Percentiles rank a stretch among this genome's conserved stretches.
Conservation (phyloP, 2,329 filamentous ascomycete genomes). For the Aspergillus bombycis region DNA sequence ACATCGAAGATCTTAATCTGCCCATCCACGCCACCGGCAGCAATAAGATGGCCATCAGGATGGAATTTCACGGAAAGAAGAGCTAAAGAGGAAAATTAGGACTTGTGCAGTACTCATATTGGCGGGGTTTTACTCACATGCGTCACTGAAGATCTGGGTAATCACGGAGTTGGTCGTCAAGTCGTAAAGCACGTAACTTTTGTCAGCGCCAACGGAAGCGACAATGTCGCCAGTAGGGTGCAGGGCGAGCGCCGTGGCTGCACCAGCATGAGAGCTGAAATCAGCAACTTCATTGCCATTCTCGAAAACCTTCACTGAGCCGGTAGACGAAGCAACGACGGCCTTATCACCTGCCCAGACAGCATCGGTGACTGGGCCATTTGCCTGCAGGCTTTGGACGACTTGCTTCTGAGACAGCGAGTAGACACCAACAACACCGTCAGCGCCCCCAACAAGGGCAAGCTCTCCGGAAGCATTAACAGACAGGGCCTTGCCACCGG, state of each 20-base stretch:
- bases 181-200: conserved; percentile 91
- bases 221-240: conserved; percentile 84
- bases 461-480: conserved; percentile 65
- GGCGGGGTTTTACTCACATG: conserved; percentile 59
- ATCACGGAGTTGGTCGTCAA: conserved; percentile 68
- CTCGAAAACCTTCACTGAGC: conserved; percentile 79
- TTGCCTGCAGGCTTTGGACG: conserved; percentile 65
- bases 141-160: conserved; percentile 77
- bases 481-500: conserved; percentile 61
- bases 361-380: conserved; percentile 69
- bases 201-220: conserved; percentile 86
- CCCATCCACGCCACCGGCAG: conserved; percentile 76
- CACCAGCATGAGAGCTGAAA: conserved; percentile 80
- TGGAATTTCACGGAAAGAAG: conserved; percentile 84
- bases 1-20: conserved; percentile 89
- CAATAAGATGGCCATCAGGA: conserved; percentile 93
- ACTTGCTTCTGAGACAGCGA: conserved; percentile 77
- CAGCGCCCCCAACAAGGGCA: conserved; percentile 73
- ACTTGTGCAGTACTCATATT: conserved; percentile 13
- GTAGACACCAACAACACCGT: conserved; percentile 76
- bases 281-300: conserved; percentile 69
- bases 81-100: conserved; percentile 51
- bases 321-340: conserved; percentile 73
- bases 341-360: conserved; percentile 65
- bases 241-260: conserved; percentile 73